phyloP scores from a whole-genome alignment of 352 stramenopile species.

The Nothophytophthora sp. region DNA sequence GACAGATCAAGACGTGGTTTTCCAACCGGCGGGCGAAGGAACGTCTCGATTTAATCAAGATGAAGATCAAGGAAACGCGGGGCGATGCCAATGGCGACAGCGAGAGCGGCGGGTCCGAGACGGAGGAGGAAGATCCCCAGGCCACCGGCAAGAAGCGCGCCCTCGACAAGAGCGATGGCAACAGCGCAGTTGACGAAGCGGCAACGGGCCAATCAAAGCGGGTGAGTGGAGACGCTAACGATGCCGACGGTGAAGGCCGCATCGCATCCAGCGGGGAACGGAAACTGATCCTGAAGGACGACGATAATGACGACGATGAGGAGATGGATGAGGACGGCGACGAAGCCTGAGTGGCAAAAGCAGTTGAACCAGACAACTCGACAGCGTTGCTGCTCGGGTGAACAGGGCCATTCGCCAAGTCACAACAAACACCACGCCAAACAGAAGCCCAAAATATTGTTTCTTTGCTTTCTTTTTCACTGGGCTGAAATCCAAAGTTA shows the following conservation, averaged over 20 bases:
- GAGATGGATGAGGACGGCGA: slow-evolving; percentile 33
- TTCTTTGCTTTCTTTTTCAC: too few species aligned
- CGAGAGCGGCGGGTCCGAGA: slow-evolving; percentile 32
- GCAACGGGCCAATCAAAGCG: slow-evolving; percentile 3
- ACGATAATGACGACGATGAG: slow-evolving; percentile 37
- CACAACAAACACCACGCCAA: too few species aligned
- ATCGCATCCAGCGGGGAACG: slow-evolving; percentile 2
- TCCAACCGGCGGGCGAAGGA: slow-evolving; percentile 82
- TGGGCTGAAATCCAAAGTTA: too few species aligned
- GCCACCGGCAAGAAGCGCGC: slow-evolving; percentile 13
- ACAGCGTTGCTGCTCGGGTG: too few species aligned
- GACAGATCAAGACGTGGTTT: slow-evolving; percentile 87
- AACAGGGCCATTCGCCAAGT: too few species aligned
- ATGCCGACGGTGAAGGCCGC: slow-evolving; percentile 2
- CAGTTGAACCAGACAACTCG: slow-evolving; percentile 9
- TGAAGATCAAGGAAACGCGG: slow-evolving; percentile 63
- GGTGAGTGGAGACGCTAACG: slow-evolving; percentile 20
- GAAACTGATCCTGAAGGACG: slow-evolving; percentile 22
- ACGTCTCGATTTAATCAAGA: slow-evolving; percentile 75
- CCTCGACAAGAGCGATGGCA: too few species aligned
- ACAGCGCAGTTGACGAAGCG: not conserved
- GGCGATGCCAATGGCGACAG: slow-evolving; percentile 10
- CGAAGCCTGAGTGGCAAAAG: slow-evolving; percentile 18
- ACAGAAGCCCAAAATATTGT: too few species aligned
- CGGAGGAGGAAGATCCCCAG: slow-evolving; percentile 39